Evolutionary conservation across 2,329 filamentous ascomycete genomes (phyloP), one percentile per base, ranked within the genome.

Genomic region (Aspergillus pseudotamarii): DNA sequence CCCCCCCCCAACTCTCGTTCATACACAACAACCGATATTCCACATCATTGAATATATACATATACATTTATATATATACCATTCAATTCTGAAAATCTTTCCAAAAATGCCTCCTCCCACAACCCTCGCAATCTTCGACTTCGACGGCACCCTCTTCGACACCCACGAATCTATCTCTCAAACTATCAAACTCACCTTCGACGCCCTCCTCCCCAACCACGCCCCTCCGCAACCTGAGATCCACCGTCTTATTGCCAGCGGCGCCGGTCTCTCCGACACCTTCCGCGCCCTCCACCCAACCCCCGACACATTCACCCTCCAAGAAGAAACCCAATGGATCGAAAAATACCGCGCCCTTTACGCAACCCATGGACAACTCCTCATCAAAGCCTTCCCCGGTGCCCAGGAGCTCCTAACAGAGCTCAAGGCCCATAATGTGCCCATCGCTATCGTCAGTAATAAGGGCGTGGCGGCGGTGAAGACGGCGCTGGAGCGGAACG

Each of bases 401-500:
- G 64, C 69, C 3, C 60, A 60, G 26, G 50, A 65, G 0, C 61
- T 73, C 3, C 43, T 73, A 16, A n/a, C 41, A 0, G 36, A 60
- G 8, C 56, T 72, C 3, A 60, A 59, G 16, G 41, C 53, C 4
- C 61, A 46, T 9, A 48, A 62, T 1, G 51, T 72, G 10, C 65
- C 66, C 32, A 60, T 70, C 34, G 66, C 68, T 0, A 71, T 73
- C 43, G 63, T 72, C 10, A 73, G 69, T 38, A 73, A 73, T 36
- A 73, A 73, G 53, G 66, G 60, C 2, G 65, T 69, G 4, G 62
- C 60, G 0, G 66, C 69, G 0, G 64, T 73, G 9, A 66, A 62
- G 43, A 53, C 59, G 6, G 62, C 64, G 9, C 21, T 67, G 60
- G 32, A 58, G 45, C 28, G 53, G 28, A 34, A 45, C 23, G 60